Base-by-base conservation (phyloP, 495 filamentous ascomycete genomes). In the Penicillium arizonense region DNA sequence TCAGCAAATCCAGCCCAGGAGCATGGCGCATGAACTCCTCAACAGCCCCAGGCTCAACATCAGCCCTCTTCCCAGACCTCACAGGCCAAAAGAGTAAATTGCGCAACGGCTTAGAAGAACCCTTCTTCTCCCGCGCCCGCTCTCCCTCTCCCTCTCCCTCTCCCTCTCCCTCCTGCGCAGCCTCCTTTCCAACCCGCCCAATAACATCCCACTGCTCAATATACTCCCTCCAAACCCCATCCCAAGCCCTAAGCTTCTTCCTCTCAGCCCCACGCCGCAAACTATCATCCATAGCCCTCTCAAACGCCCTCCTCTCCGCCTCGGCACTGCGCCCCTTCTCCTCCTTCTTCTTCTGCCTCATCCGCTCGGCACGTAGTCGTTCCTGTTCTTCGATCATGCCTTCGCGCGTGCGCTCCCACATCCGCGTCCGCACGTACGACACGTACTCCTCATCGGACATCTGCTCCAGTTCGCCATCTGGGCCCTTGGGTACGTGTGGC, bases 361-460 rank as follows among this genome's bases (percentile, higher is more conserved):
- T 67, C 78, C 80, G 44, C 61, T 87, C 81, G 55, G 82, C 72
- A 23, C 84, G 73, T 57, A 86, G 62, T 23, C 82, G 74, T 54
- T 84, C 81, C 68, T 90, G 80, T 64, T 86, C 85, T 51, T 83
- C 80, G 3, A 81, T 23, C 52, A 87, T 80, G 46, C 85, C 79
- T 48, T 82, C 77, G 38, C 87, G 77, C 46, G 87, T 94, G 63
- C 87, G 87, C 78, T 97, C 90, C 86, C 90, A 98, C 93, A 98
- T 97, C 71, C 82, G 84, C 23, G 78, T 74, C 20, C 93, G 82
- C 35, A 98, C 94, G 67, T 89, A 89, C 6, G 78, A 70, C 1
- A 88, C 85, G 61, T 97, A 98, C 62, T 96, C 90, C 13, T 96
- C 91, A 52, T 97, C 94, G 8, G 74, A 79, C 93, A 97, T 96